Evolutionary conservation across 192 early-diverging fungal species (phyloP), one percentile per base, ranked within the genome.

Genomic region (Lunasporangiospora selenospora): DNA sequence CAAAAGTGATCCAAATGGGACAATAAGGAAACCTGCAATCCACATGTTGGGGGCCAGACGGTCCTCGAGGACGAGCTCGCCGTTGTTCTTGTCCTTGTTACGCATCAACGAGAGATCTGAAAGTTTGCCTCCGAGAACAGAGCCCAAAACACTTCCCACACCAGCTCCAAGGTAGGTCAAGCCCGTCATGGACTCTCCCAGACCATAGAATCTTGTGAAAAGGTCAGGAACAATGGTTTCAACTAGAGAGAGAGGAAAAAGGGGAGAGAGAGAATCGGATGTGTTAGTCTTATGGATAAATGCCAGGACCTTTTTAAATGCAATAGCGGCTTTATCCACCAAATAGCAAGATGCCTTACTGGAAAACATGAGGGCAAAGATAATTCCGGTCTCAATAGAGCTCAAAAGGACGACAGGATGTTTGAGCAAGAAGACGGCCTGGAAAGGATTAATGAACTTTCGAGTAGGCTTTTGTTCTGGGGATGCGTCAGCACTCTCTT

Each of bases 281-380:
- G 12, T 11, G 10, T 15, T 13, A 45, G 13, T 13, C 10, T 48
- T 48, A 27, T 8, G 8, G 13, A 27, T 9, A 21, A n/a, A 32
- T 37, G 56, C 12, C 24, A 47, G 15, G 26, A 10, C 21, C 45
- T 30, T 21, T 29, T 3, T 0, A 13, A 21, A 21, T 13, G 10
- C 29, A 13, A 13, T 47, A 7, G 16, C 24, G 23, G 5, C 0
- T 23, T 26, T 26, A 2, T 10, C 29, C 16, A 3, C 26, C 9
- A 15, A 29, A 19, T 29, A 23, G 0, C 10, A 24, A 21, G 7
- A n/a, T n/a, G 19, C 15, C 69, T 30, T 73, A 73, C 69, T 77
- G 19, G 79, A 75, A 58, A 80, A 83, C 81, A 83, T 83, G 46
- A 70, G 65, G 24, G 79, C 78, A 57, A 83, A 83, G 6, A 77